Evolutionary conservation across 75 land plant genomes (phyloP), one percentile per base, ranked within the genome.

Genomic region (Pseudotsuga menziesii): DNA sequence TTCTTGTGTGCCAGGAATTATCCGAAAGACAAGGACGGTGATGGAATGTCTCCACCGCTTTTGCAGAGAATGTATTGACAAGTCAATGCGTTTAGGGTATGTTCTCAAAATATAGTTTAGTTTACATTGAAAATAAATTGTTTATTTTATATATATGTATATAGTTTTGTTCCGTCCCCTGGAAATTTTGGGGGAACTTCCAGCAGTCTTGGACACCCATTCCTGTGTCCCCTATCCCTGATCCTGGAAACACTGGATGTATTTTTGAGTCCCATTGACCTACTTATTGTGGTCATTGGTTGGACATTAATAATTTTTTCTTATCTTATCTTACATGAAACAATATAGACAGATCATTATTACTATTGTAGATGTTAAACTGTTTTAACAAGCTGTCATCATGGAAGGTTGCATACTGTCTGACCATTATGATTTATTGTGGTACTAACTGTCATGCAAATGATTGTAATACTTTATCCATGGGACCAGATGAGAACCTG

Each of bases 31-130:
- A 62, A 86, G 98, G 73, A 95, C 97, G 52, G 98, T 95, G 3
- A 95, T 93, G 98, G 98, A 95, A 77, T 95, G 98, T 83, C 76
- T 95, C 63, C 98, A 95, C 73, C 91, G 98, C 48, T 95, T 95
- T 77, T 95, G 98, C 84, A 86, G 97, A 70, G 98, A 91, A 80
- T 95, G 98, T 73, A 93, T 95, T 63, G 98, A 95, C 88, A 93
- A 93, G 83, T 85, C 98, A 12, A 95, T 95, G 96, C 84, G 98
- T 27, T 82, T 95, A 35, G 98, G 98, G 98, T 95, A 91, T 69
- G 73, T 58, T n/a, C 23, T 29, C 58, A 72, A 52, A 73, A 41
- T 56, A 4, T 44, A 55, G 61, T 41, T 56, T 73, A 56, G 8
- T 73, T 73, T 55, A n/a, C 75, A 73, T 73, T 73, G n/a, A 20